Evolutionary conservation across 23 red algal species (phyloP).

Genomic region (Chondrus crispus): DNA sequence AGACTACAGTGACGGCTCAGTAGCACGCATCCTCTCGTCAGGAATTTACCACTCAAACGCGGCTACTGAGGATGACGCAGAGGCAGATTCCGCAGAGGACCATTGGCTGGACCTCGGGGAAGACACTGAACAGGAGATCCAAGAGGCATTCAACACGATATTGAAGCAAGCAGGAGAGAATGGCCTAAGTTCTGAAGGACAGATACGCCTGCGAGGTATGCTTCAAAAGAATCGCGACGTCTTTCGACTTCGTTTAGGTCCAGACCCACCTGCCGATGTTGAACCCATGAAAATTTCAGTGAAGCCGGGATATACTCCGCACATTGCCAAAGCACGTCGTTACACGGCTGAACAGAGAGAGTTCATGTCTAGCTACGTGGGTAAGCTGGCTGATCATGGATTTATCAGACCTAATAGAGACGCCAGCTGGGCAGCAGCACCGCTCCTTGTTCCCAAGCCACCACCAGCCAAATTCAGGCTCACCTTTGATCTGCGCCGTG

Average conservation of each 20-base stretch:
- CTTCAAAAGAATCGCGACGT: neutral
- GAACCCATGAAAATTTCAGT: neutral
- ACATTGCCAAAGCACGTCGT: neutral
- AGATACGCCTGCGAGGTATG: neutral
- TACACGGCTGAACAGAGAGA: neutral
- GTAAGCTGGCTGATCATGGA: neutral
- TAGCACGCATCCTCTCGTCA: neutral
- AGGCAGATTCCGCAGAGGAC: neutral
- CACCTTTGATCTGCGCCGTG: neutral
- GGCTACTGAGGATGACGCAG: too few species aligned
- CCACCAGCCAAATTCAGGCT: neutral
- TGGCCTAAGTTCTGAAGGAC: neutral
- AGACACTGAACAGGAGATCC: neutral
- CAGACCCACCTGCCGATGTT: neutral
- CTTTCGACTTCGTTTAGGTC: neutral
- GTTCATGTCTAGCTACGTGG: neutral
- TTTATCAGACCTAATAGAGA: neutral
- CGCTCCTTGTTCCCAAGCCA: slow-evolving; percentile 2
- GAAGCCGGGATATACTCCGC: neutral
- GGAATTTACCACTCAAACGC: neutral
- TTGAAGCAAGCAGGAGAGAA: neutral
- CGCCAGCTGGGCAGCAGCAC: slow-evolving; percentile 6
- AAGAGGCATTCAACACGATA: neutral
- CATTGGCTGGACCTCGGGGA: neutral
- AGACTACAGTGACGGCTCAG: too few species aligned